These are phyloP conservation scores for Pontederia crassipes DNA, from an alignment of 176 grass and related monocot genomes.

Conservation along the genomic window DNA sequence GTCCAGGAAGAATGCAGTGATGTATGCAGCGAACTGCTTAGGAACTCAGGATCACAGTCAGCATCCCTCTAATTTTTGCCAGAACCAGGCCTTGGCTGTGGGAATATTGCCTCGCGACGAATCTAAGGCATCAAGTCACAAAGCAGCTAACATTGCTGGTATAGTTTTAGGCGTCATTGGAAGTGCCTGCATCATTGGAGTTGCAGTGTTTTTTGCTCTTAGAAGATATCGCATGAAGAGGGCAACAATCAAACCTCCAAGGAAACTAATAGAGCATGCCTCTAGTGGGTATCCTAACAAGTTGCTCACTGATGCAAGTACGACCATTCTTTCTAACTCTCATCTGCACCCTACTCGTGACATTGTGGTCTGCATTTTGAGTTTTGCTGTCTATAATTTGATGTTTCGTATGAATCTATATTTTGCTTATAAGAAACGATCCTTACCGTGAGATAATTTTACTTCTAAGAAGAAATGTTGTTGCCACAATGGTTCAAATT, in stretches of 20 bases:
- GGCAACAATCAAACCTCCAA: slow-evolving; percentile 25
- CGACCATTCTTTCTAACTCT: not conserved
- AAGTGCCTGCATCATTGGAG: slow-evolving; percentile 19
- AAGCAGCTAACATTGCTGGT: slow-evolving; percentile 22
- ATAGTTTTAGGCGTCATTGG: slow-evolving; percentile 29
- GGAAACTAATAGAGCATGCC: slow-evolving; percentile 34
- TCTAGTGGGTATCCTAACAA: slow-evolving; percentile 64
- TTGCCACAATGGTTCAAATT: not conserved
- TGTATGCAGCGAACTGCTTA: slow-evolving; percentile 56
- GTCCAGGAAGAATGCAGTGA: slow-evolving; percentile 28
- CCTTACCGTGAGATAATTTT: not conserved
- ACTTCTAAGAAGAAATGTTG: not conserved
- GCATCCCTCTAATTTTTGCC: slow-evolving; percentile 60
- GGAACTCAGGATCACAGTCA: slow-evolving; percentile 36
- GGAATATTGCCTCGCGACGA: slow-evolving; percentile 48
- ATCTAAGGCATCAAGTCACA: slow-evolving; percentile 16
- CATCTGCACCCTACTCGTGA: not conserved
- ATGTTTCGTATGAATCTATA: too few species aligned
- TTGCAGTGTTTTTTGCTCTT: slow-evolving; percentile 36
- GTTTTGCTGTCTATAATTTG: too few species aligned
- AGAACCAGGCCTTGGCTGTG: slow-evolving; percentile 82
- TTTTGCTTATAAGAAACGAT: too few species aligned
- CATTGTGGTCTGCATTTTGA: not conserved
- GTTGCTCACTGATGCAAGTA: slow-evolving; percentile 83
- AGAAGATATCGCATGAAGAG: slow-evolving; percentile 31